Evolutionary conservation across 345 rosid genomes (phyloP).

Genomic region (Sapria himalayana): DNA sequence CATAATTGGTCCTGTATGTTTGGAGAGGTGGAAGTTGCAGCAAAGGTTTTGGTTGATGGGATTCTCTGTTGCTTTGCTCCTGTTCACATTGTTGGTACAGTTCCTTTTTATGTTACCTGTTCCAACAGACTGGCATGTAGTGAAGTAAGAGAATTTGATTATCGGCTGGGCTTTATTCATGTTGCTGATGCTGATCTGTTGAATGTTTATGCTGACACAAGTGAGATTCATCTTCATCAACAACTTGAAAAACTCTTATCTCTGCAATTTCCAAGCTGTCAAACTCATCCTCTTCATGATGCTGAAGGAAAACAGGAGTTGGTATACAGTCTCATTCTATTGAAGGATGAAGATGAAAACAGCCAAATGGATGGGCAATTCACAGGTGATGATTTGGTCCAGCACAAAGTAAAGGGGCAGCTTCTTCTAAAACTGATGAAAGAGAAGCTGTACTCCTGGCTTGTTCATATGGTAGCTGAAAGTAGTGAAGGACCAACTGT

Average conservation of each 20-base stretch:
- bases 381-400: slow-evolving; percentile 13
- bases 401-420: slow-evolving; percentile 15
- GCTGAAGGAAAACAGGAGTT: slow-evolving; percentile 25
- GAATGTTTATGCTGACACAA: slow-evolving; percentile 20
- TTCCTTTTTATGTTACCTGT: slow-evolving; percentile 80
- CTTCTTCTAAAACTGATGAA: slow-evolving; percentile 28
- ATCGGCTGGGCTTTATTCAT: slow-evolving; percentile 27
- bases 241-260: slow-evolving; percentile 40
- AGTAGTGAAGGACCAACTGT: slow-evolving; percentile 58
- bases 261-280: slow-evolving; percentile 12
- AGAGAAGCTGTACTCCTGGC: slow-evolving; percentile 57
- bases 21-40: slow-evolving; percentile 91
- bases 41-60: slow-evolving; percentile 50
- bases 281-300: slow-evolving; percentile 17
- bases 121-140: slow-evolving; percentile 87
- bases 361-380: slow-evolving; percentile 13
- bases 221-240: slow-evolving; percentile 26
- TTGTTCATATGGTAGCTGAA: slow-evolving; percentile 45
- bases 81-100: slow-evolving; percentile 37
- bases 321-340: slow-evolving; percentile 30
- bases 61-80: slow-evolving; percentile 63
- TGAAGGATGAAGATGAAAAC: slow-evolving; percentile 56
- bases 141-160: slow-evolving; percentile 85
- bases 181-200: slow-evolving; percentile 19
- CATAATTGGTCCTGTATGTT: slow-evolving; percentile 90